These are phyloP conservation scores for Wickerhamiella slavikovae DNA, from an alignment of 805 yeast species.

Conservation along the genomic window DNA sequence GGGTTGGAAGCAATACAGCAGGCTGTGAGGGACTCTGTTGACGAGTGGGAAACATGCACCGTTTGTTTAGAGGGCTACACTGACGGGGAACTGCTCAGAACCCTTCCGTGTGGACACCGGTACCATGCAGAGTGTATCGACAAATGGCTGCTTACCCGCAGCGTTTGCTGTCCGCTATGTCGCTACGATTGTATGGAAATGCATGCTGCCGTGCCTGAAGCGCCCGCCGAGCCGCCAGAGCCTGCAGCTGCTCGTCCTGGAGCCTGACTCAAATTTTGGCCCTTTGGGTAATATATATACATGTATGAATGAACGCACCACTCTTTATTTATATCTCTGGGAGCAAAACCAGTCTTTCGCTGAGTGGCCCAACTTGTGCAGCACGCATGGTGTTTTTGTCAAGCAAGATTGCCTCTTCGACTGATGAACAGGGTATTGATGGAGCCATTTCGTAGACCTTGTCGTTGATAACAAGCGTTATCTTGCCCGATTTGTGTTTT, in stretches of 20 bases:
- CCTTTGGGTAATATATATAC: not conserved
- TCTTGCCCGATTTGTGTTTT: conserved; percentile 65
- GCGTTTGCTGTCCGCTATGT: conserved; percentile 73
- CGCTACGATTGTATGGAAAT: conserved; percentile 32
- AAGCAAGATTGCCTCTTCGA: conserved; percentile 53
- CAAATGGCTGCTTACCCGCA: conserved; percentile 57
- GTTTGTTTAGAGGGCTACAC: conserved; percentile 55
- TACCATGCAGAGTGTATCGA: conserved; percentile 67
- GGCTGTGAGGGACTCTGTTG: conserved; percentile 1
- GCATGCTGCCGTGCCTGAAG: too few relatives aligned
- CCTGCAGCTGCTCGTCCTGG: too few relatives aligned
- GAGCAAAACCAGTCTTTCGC: conserved; percentile 35
- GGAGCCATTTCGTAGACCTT: conserved; percentile 44
- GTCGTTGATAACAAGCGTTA: conserved; percentile 55
- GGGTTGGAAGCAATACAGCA: not conserved
- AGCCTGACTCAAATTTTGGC: not conserved
- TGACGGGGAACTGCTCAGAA: conserved; percentile 39
- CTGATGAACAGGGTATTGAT: conserved; percentile 48
- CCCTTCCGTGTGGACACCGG: conserved; percentile 64
- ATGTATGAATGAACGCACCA: not conserved
- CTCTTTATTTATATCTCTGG: conserved; percentile 20
- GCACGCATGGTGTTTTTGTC: conserved; percentile 26
- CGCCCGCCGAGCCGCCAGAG: too few relatives aligned
- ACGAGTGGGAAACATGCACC: conserved; percentile 29
- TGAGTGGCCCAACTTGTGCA: conserved; percentile 32